Evolutionary conservation across 2,329 filamentous ascomycete species (phyloP).

Genomic region (Penicillium psychrosexuale): DNA sequence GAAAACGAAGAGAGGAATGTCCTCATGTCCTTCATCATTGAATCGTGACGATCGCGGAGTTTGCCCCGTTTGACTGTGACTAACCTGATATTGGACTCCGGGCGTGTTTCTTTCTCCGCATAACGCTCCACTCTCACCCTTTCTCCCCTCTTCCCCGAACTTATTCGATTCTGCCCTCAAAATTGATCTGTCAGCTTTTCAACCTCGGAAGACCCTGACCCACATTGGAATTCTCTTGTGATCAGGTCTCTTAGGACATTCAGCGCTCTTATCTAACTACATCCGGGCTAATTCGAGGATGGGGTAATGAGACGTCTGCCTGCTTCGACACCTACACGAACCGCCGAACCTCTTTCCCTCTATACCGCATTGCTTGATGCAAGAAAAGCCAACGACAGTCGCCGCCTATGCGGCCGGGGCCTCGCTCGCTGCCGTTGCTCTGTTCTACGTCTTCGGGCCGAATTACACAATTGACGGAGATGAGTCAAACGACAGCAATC

Average conservation of each 20-base stretch:
- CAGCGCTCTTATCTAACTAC: not conserved
- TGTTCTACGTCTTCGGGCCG: conserved; percentile 97
- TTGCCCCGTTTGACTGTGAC: conserved; percentile 8
- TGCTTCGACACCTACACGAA: conserved; percentile 13
- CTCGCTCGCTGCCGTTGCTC: conserved; percentile 86
- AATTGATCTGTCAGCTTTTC: not conserved
- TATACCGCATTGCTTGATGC: conserved; percentile 55
- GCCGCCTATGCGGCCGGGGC: conserved; percentile 93
- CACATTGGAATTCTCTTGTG: not conserved
- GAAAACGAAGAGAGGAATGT: conserved; percentile 3
- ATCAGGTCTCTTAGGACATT: not conserved
- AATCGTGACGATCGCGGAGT: conserved; percentile 4
- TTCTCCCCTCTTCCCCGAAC: conserved; percentile 19
- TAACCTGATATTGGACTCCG: not conserved
- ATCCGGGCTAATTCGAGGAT: conserved; percentile 13
- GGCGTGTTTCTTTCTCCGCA: conserved; percentile 17
- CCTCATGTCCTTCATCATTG: not conserved
- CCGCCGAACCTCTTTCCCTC: conserved; percentile 3
- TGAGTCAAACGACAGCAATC: conserved; percentile 55
- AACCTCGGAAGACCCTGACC: not conserved
- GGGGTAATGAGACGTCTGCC: conserved; percentile 18
- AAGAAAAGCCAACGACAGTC: conserved; percentile 76
- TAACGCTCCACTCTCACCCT: conserved; percentile 18
- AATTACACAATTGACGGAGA: conserved; percentile 92
- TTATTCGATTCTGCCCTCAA: conserved; percentile 3